Evolutionary conservation across 768 basidiomycete genomes (phyloP), one percentile per base, ranked within the genome.

Genomic region (Lactarius hatsudake): DNA sequence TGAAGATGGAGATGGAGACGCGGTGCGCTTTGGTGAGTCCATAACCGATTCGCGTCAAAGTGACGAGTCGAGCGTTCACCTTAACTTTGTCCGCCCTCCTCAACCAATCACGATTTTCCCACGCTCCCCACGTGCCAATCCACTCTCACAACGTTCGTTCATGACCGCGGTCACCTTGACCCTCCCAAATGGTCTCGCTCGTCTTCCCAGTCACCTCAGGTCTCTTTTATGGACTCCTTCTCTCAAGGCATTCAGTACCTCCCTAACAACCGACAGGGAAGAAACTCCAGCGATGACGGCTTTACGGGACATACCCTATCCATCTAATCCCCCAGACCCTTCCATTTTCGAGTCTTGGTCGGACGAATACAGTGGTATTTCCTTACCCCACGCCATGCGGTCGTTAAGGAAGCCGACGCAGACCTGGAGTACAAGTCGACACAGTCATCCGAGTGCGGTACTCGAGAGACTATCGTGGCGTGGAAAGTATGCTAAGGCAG

Each of bases 281-380:
- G 76, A 78, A 15, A 77, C 81, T 0, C 78, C 79, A 0, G 73
- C 78, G 20, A 77, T 79, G 69, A 72, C 74, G 51, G 76, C 80
- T 30, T 69, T 81, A 4, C 72, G 70, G 58, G 70, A 76, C 1
- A 73, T 77, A 67, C 77, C 77, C n/a, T 78, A 79, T 59, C 79
- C 80, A 0, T 65, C 63, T 1, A 42, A 70, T 15, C 67, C 71
- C 5, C 77, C 75, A 15, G 77, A 81, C 62, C 0, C 66, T 0
- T 72, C 79, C 43, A 69, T 81, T 1, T 82, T 81, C 63, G 81
- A 82, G 62, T 68, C 73, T 48, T 59, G 73, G 63, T 73, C 77
- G 1, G 61, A 76, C 0, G 79, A 81, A 60, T 79, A 81, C 63
- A 40, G 60, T 13, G 18, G 43, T 0, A 42, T 57, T 17, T 28